phyloP scores from a whole-genome alignment of 768 basidiomycete species.

The Hygrophorus pudorinus region DNA sequence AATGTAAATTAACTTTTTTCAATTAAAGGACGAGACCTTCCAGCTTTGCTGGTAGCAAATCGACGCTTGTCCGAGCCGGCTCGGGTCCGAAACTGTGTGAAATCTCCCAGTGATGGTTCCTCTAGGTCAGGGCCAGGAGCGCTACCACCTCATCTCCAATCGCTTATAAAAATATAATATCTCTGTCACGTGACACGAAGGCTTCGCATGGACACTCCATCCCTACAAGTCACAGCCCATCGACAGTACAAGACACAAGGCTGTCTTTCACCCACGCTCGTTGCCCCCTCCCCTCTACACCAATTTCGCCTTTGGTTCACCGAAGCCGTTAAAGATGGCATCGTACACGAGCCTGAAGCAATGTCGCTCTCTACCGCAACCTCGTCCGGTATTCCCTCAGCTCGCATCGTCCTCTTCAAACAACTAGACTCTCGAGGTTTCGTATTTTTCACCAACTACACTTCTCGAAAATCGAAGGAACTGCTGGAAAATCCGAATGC shows the following conservation, averaged over 20 bases:
- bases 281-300: constrained; percentile 59
- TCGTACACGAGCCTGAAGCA: constrained; percentile 80
- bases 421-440: constrained; percentile 84
- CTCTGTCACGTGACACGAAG: too few species aligned
- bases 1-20: too few species aligned
- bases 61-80: too few species aligned
- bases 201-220: too few species aligned
- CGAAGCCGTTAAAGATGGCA: constrained; percentile 38
- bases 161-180: too few species aligned
- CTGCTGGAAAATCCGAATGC: constrained; percentile 69
- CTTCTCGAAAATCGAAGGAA: constrained; percentile 84
- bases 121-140: too few species aligned
- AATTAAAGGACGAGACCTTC: too few species aligned
- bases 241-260: constrained; percentile 65
- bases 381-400: constrained; percentile 66
- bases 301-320: constrained; percentile 89
- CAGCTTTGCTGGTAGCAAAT: too few species aligned
- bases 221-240: constrained; percentile 58
- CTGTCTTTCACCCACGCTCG: constrained; percentile 49
- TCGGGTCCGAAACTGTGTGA: too few species aligned
- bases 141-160: too few species aligned
- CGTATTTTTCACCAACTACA: constrained; percentile 96
- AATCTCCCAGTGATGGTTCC: too few species aligned
- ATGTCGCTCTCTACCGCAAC: constrained; percentile 76
- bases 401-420: constrained; percentile 86